Percentiles rank a stretch among this genome's conserved stretches.
Conservation (phyloP, 345 rosid genomes). For the Salix suchowensis region DNA sequence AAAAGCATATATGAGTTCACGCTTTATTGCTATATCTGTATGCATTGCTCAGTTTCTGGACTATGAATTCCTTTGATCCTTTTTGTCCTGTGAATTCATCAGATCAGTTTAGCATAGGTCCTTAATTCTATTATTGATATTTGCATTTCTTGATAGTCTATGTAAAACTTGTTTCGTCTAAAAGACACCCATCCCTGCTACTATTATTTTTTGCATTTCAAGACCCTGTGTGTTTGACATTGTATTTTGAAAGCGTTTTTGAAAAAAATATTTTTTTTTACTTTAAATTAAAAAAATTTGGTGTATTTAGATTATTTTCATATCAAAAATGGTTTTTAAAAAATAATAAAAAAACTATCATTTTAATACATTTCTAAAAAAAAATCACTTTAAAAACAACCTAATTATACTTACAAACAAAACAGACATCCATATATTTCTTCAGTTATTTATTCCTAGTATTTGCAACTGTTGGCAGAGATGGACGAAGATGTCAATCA, state of each 20-base stretch:
- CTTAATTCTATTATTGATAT: background rate
- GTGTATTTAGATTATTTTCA: no score
- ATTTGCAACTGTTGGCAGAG: constrained; percentile 33
- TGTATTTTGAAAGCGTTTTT: no score
- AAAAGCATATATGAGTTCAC: background rate
- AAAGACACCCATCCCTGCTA: no score
- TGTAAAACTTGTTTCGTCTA: no score
- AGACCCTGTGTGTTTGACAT: background rate
- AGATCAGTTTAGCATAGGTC: background rate
- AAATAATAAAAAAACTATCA: no score
- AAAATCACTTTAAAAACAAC: no score
- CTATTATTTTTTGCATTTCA: background rate
- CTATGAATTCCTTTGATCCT: background rate
- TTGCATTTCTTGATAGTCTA: background rate
- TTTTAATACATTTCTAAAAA: no score
- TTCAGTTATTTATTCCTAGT: background rate
- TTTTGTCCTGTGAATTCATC: background rate
- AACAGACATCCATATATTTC: background rate
- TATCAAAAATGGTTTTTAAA: no score
- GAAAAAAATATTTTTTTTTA: no score
- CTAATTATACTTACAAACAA: no score
- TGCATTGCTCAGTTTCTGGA: background rate
- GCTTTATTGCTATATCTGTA: background rate
- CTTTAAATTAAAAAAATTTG: no score
- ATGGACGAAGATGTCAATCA: constrained; percentile 80